A percentile compares a stretch with the other conserved stretches of the same genome.
These are phyloP conservation scores for Blumeria graminis DNA, from an alignment of 2,329 filamentous ascomycete genomes.

Conservation along the genomic window DNA sequence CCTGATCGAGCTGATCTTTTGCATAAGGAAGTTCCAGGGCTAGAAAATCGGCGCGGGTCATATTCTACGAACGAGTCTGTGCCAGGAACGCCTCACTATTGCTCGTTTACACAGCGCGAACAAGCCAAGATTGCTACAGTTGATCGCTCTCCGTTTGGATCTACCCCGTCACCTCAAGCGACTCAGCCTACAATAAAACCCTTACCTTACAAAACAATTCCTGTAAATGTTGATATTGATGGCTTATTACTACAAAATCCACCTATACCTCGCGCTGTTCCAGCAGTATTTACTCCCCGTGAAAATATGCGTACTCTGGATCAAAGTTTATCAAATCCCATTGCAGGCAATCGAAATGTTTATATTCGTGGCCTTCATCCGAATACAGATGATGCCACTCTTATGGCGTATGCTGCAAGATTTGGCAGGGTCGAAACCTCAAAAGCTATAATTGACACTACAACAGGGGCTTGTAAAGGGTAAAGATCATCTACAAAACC, in stretches of 20 bases:
- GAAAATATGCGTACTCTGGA: constrained; percentile 77
- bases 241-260: constrained; percentile 53
- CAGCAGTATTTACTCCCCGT: constrained; percentile 64
- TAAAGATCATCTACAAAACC: constrained; percentile 20
- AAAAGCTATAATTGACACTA: constrained; percentile 93
- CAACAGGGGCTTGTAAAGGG: constrained; percentile 91
- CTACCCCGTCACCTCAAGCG: constrained; percentile 41
- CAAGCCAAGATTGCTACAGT: constrained; percentile 31
- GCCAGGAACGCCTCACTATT: constrained; percentile 40
- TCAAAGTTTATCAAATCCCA: constrained; percentile 83
- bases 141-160: constrained; percentile 37
- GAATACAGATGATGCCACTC: constrained; percentile 77
- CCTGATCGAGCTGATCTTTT: constrained; percentile 12
- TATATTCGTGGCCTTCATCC: constrained; percentile 94
- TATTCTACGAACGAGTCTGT: constrained; percentile 45
- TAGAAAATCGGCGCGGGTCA: constrained; percentile 41
- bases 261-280: constrained; percentile 64
- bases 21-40: constrained; percentile 27
- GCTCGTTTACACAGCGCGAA: constrained; percentile 31
- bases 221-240: constrained; percentile 24
- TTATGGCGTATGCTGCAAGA: constrained; percentile 58
- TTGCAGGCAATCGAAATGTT: constrained; percentile 79
- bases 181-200: constrained; percentile 16
- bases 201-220: constrained; percentile 14
- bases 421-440: constrained; percentile 91